Base-by-base conservation (phyloP, 164 flowering plant species). In the Pachysandra terminalis region DNA sequence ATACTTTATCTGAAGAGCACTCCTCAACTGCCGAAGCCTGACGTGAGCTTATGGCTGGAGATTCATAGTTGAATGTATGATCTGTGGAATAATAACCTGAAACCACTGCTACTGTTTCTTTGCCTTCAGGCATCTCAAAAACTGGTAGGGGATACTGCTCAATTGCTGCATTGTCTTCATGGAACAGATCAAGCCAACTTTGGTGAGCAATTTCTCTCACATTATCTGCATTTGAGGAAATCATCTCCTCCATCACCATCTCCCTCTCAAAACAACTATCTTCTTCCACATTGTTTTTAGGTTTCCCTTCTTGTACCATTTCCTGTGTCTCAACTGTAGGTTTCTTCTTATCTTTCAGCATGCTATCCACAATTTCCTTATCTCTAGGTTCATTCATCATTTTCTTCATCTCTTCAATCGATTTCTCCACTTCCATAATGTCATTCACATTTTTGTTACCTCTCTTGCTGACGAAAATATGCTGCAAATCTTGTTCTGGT, bases 161-260 rank as follows among this genome's bases (percentile, higher is more conserved):
- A 19, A 25, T 25, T 27, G 66, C 59, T 51, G 54, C 62, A 66
- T 45, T 61, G 27, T 64, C 61, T 12, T 66, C 66, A 25, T 71
- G 65, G 58, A 55, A 60, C 48, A 74, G 14, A 64, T 60, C 58
- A 24, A 74, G 35, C 41, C 72, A 74, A 54, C 76, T 74, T 72
- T 69, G 67, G 61, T 75, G n/a, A n/a, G n/a, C 82, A 45, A 65
- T 64, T 45, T 75, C 78, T 58, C 66, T 77, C 14, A 61, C 68
- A 63, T 78, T 26, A 25, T 56, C 77, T 22, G 45, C 66, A 56
- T 68, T 61, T 23, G 68, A 22, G 21, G 27, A 19, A 49, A 25
- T 22, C 26, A 24, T 41, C 27, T 1, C 24, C 54, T 57, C 65
- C 37, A 21, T 22, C 26, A 24, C 24, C 27, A 0, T n/a, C 54